Evolutionary conservation across 805 yeast species (phyloP), one percentile per base, ranked within the genome.

Genomic region (Cyberlindnera sargentensis): DNA sequence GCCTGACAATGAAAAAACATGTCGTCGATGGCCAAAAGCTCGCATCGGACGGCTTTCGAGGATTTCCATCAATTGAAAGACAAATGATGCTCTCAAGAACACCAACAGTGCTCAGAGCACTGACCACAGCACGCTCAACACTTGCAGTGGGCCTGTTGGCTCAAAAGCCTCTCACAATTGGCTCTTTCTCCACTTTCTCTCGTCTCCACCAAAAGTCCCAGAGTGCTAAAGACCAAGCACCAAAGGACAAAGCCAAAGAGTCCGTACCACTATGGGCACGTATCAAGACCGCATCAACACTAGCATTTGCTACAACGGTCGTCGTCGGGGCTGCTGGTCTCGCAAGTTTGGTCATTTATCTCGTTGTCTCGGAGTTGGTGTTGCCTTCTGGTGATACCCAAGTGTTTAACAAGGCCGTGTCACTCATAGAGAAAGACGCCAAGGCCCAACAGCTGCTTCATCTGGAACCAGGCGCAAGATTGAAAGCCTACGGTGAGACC

Each of bases 301-400:
- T 83, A 48, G 67, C 82, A 6, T 60, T 75, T 7, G 78, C 89
- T 4, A 71, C 86, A 0, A 60, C 75, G 3, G 57, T 84, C 29
- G 87, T 85, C 0, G 52, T 82, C 8, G 86, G 84, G 3, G 89
- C 89, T 3, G 58, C 79, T 3, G 88, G 84, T 11, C 67, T 84
- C 7, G 78, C 91, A 0, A 73, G 80, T 37, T 62, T 81, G 45
- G 77, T 89, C 23, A 70, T 86, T 7, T 90, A 86, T 61, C 72
- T 87, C 48, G 76, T 89, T 24, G 73, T 84, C n/a, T 71, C 82
- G 8, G 96, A 90, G 60, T 66, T 90, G 30, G 78, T 87, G 51
- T 75, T 90, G 39, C 96, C 97, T 8, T 82, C 95, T 1, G 95
- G 95, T 25, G 96, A 90, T 58, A 90, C 95, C 0, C 84, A 83